Base-by-base conservation (phyloP, 441 rosid species). In the Corymbia calophylla region DNA sequence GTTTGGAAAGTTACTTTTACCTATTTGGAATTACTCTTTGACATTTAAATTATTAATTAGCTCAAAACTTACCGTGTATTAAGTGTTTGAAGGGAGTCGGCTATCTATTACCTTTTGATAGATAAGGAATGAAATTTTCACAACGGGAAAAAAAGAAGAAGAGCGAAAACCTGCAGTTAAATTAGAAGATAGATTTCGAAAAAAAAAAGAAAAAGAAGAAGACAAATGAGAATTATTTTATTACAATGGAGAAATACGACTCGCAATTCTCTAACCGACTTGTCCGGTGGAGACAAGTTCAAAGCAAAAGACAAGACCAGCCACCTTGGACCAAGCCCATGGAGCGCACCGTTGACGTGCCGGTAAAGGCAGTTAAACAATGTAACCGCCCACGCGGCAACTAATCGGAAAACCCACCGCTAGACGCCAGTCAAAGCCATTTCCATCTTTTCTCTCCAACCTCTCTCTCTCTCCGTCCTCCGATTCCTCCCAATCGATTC, bases 291-390 rank as follows among this genome's bases (percentile, higher is more conserved):
- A 39, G 0, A 14, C 17, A 39, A 62, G 84, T 39, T 47, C n/a
- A 39, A 77, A 77, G 48, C 70, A 29, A 14, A 62, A 1, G 70
- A 35, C 81, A 17, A 29, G 68, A 3, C 68, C 4, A 51, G 64
- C 0, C 62, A 9, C 0, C 0, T 58, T 0, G 64, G 64, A 58
- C n/a, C n/a, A 0, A 29, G 1, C 14, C n/a, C 14, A 6, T 25
- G 25, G 25, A 58, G 25, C 64, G 64, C 62, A 5, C 64, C 64
- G 64, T 58, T 58, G 64, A 58, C 64, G 64, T 58, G 64, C 64
- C 64, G 64, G 64, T 58, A 10, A 58, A 58, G 84, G n/a, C 51
- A 39, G 84, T 39, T 77, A 77, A 12, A 66, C 21, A 32, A 6
- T 3, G 8, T 9, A 7, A 44, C 84, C 23, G 23, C 84, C 49